A percentile compares a stretch with the other conserved stretches of the same genome.
phyloP scores from a whole-genome alignment of 2,329 filamentous ascomycete genomes.

The Apiospora marii region DNA sequence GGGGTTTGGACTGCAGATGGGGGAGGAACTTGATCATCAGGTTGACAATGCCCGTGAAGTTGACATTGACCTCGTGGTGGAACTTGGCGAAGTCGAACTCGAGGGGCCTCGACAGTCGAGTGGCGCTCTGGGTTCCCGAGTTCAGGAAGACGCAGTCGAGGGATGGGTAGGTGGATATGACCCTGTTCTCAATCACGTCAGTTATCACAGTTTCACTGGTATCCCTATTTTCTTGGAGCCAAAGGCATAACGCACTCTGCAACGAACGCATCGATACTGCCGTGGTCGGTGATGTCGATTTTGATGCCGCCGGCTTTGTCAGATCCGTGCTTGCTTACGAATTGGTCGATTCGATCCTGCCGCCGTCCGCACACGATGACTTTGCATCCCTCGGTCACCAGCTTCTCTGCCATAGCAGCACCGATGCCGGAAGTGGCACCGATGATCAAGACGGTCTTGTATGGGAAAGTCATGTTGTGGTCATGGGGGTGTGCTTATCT shows the following conservation, averaged over 20 bases:
- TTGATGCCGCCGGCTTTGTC: constrained; percentile 42
- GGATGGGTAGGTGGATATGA: constrained; percentile 49
- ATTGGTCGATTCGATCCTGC: constrained; percentile 54
- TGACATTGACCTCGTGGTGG: constrained; percentile 51
- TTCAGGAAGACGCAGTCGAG: constrained; percentile 61
- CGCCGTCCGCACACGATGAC: constrained; percentile 58
- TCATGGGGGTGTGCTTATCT: background rate
- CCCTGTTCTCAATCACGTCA: constrained; percentile 31
- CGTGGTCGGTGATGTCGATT: constrained; percentile 53
- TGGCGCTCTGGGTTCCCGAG: constrained; percentile 54
- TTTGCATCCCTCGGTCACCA: constrained; percentile 47
- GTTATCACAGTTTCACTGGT: background rate
- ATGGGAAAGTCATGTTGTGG: constrained; percentile 52
- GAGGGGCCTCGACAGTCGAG: constrained; percentile 52
- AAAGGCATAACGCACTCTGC: background rate
- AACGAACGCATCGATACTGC: constrained; percentile 45
- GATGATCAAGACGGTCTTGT: constrained; percentile 58
- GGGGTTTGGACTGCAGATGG: constrained; percentile 42
- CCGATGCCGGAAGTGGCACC: constrained; percentile 62
- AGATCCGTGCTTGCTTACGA: constrained; percentile 49
- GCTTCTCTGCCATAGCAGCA: constrained; percentile 47
- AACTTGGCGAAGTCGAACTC: constrained; percentile 48
- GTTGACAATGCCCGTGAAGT: constrained; percentile 54
- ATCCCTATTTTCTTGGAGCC: background rate
- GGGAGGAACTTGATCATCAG: constrained; percentile 55